Evolutionary conservation across 2,329 filamentous ascomycete genomes (phyloP).

Genomic region (Penicillium palitans): DNA sequence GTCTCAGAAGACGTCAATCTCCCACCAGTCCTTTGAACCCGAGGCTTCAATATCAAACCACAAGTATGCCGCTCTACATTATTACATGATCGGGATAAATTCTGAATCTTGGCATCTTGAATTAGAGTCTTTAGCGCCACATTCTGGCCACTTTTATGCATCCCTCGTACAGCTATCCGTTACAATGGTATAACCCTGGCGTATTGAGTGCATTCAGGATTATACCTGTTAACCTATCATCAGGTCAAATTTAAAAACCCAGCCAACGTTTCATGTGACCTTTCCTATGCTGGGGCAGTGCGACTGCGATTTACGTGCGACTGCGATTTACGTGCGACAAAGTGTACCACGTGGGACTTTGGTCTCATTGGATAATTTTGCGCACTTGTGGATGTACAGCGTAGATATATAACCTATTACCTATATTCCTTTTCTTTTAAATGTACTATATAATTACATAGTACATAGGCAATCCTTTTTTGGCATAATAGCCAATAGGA

Average conservation of each 20-base stretch:
- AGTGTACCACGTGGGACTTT: background rate
- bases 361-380: background rate
- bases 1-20: background rate
- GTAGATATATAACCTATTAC: background rate
- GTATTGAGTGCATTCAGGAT: background rate
- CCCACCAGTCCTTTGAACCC: background rate
- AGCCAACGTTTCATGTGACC: background rate
- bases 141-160: background rate
- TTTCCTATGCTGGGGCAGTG: background rate
- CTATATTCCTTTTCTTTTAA: background rate
- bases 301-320: background rate
- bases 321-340: background rate
- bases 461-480: background rate
- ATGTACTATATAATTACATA: too few relatives aligned
- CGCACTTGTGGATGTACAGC: background rate
- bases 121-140: background rate
- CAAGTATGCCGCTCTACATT: background rate
- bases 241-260: background rate
- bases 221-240: background rate
- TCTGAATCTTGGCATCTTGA: background rate
- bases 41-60: background rate
- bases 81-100: background rate
- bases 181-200: background rate
- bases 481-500: background rate
- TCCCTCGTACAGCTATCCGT: background rate